Base-by-base conservation (phyloP, 768 basidiomycete species). In the Lentinula boryana region DNA sequence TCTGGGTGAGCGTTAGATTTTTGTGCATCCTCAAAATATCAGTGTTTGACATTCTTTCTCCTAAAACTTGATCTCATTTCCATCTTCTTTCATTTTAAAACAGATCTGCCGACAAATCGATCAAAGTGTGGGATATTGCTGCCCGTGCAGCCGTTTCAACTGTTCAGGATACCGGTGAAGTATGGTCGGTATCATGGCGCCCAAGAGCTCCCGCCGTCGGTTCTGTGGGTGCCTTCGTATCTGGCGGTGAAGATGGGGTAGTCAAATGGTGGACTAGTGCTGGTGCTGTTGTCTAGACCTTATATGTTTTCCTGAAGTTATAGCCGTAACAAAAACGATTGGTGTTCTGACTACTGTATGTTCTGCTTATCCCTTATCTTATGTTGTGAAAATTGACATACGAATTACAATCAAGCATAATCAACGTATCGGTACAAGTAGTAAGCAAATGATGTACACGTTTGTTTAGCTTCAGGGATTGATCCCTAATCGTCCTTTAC, bases 111-210 rank as follows among this genome's bases (percentile, higher is more conserved):
- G 93, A 95, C 71, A 91, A 89, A 71, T 87, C 84, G 1, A 84
- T 92, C 63, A 93, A 92, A 68, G 84, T 94, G 7, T 95, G 93
- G 93, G 93, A 95, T 66, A 80, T 93, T 56, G 82, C 79, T 3
- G 82, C 89, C 5, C 85, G 90, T 5, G 76, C 85, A 1, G 84
- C 84, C 10, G 90, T 93, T 18, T 89, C 87, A 21, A 93, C 90
- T 0, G 77, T 89, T 5, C 84, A 88, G 68, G 91, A 93, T 58
- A 82, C 83, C 1, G 87, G 87, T 21, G 91, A 93, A 66, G 88
- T 94, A 1, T 94, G 92, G 92, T 79, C 84, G 13, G 89, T 93
- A 1, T 84, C 88, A 5, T 93, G 92, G 91, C 77, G 85, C 40
- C 89, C 89, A 5, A 82, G 78, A 66, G 78, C 82, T 16, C 73